phyloP scores from a whole-genome alignment of 805 yeast genomes.

The Nematodospora valgi region DNA sequence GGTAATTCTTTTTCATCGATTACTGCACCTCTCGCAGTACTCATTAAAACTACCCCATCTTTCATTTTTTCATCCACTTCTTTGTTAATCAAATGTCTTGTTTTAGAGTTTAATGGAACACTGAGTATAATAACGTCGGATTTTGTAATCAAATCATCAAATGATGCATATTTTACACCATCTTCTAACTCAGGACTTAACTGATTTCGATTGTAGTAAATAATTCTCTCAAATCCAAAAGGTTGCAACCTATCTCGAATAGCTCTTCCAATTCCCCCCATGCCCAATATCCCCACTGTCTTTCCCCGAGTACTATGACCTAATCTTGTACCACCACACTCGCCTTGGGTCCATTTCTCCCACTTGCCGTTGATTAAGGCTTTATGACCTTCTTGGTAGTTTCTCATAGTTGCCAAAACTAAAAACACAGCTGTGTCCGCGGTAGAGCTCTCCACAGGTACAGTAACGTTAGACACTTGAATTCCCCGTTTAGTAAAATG shows the following conservation, averaged over 20 bases:
- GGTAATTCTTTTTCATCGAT: conserved; percentile 62
- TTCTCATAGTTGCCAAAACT: conserved; percentile 60
- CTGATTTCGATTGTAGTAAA: conserved; percentile 68
- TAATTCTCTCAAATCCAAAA: conserved; percentile 67
- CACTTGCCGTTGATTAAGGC: conserved; percentile 56
- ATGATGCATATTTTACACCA: conserved; percentile 65
- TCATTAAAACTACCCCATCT: conserved; percentile 70
- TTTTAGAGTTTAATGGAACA: conserved; percentile 72
- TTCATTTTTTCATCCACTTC: conserved; percentile 67
- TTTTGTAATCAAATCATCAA: conserved; percentile 60
- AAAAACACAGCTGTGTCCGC: conserved; percentile 68
- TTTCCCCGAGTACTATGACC: conserved; percentile 78
- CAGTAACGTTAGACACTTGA: conserved; percentile 64
- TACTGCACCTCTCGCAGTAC: conserved; percentile 88
- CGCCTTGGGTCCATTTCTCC: conserved; percentile 31
- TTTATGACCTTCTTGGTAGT: conserved; percentile 59
- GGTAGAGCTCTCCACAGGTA: conserved; percentile 64
- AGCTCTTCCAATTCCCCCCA: conserved; percentile 89
- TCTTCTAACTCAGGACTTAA: conserved; percentile 60
- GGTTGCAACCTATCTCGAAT: conserved; percentile 68
- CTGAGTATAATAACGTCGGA: conserved; percentile 74
- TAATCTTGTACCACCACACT: conserved; percentile 48
- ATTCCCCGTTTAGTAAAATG: conserved; percentile 49
- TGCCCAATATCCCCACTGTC: conserved; percentile 77
- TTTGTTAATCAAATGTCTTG: conserved; percentile 65